Evolutionary conservation across 169 alveolate genomes (phyloP), one percentile per base, ranked within the genome.

Genomic region (Cryptosporidium tyzzeri): DNA sequence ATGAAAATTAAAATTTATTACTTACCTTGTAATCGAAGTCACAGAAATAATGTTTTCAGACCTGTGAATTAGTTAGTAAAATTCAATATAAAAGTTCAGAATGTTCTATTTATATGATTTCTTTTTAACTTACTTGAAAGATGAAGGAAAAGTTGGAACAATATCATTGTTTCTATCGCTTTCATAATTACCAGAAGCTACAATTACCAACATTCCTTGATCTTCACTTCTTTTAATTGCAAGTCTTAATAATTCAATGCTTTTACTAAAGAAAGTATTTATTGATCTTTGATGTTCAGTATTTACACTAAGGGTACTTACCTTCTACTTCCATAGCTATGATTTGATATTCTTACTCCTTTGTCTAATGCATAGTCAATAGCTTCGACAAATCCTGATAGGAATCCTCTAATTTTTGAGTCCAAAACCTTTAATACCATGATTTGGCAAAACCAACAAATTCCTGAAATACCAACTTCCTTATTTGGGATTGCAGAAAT

Each of bases 281-380:
- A 1, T 84, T 51, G 23, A 61, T 73, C 21, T 73, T 50, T 16
- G 53, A 3, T 18, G 91, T 48, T 2, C 23, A 14, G 2, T 48
- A 48, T 85, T 45, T 5, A 50, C 14, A 45, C 14, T 48, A 48
- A 48, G 3, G 7, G 31, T 16, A 84, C 91, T 21, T 71, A 91
- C 58, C 92, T 92, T 26, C 94, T 71, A 21, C 94, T 93, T 45
- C 95, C 95, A 73, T 93, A 93, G 85, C 93, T 87, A 70, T 93
- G 92, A 74, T 92, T 93, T 8, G 95, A 93, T 48, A 93, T 69
- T 74, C 50, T 87, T 31, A 87, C 93, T 10, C 95, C 94, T 29
- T 91, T 92, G 37, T 92, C 94, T 23, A 93, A 51, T 18, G 95
- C 95, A 48, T 91, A 93, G 69, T 93, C 95, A 51, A 93, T 75